Evolutionary conservation across 129 eudicot species (phyloP), one percentile per base, ranked within the genome.

Genomic region (Pittosporum tobira): DNA sequence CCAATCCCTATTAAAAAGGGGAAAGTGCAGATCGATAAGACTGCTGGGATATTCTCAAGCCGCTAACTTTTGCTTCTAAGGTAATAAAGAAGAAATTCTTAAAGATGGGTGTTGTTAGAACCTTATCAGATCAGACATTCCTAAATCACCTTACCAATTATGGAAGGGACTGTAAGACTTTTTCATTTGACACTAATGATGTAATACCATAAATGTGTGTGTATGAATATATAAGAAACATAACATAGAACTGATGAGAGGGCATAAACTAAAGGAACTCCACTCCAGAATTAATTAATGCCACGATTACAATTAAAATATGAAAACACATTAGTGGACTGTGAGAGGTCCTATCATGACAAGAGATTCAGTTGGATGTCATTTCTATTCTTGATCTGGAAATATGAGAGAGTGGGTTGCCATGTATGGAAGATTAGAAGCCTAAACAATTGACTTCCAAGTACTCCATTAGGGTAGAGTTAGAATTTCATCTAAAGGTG

Each of bases 181-280:
- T n/a, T n/a, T n/a, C n/a, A n/a, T n/a, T n/a, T n/a, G n/a, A n/a
- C n/a, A n/a, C n/a, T n/a, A n/a, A n/a, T n/a, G n/a, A n/a, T n/a
- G n/a, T n/a, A n/a, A n/a, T n/a, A n/a, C n/a, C n/a, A n/a, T n/a
- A n/a, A n/a, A n/a, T n/a, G n/a, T 40, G 13, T 40, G 13, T 40
- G 5, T 14, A 40, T 4, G 2, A 2, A 13, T 40, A 10, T 14
- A 11, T 13, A 1, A 1, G 2, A 12, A 40, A 13, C 11, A 40
- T 13, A 40, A 12, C 10, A 8, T 2, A 40, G 2, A 0, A 40
- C 0, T 10, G 45, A 40, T 9, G 11, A 10, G 45, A 40, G 45
- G 45, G n/a, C 11, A 40, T 40, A 40, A 40, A 40, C 13, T 31
- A 56, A 56, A 56, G 45, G n/a, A 30, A 56, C 27, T 56, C 61